Percentiles rank a stretch among this genome's conserved stretches.
Conservation (phyloP, 2,329 filamentous ascomycete species). For the Byssothecium circinans region DNA sequence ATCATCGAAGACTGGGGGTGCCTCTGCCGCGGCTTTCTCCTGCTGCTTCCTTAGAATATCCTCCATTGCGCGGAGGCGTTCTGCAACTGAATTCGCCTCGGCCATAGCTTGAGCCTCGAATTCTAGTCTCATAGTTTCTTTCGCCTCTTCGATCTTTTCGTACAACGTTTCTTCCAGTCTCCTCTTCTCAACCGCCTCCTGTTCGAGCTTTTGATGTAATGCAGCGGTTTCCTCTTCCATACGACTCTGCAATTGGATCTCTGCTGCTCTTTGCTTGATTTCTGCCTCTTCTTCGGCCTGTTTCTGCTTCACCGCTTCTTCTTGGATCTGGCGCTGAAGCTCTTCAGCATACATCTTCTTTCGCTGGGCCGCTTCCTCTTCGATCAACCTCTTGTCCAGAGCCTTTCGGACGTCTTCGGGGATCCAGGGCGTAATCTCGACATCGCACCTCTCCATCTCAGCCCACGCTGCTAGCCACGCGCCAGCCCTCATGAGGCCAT, state of each 20-base stretch:
- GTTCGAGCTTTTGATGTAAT: constrained; percentile 28
- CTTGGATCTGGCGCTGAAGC: constrained; percentile 34
- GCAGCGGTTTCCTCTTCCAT: constrained; percentile 31
- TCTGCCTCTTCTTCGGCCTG: constrained; percentile 30
- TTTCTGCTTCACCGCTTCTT: constrained; percentile 33
- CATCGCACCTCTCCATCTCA: constrained; percentile 98
- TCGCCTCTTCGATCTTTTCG: constrained; percentile 35
- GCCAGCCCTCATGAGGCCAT: constrained; percentile 87
- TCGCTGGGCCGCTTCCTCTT: constrained; percentile 40
- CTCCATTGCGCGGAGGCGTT: constrained; percentile 34
- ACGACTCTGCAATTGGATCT: constrained; percentile 28
- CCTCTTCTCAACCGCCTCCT: constrained; percentile 31
- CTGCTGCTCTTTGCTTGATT: constrained; percentile 27
- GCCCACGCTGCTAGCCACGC: constrained; percentile 94
- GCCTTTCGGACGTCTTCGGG: constrained; percentile 61
- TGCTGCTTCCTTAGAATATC: constrained; percentile 26
- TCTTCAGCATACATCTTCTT: constrained; percentile 36
- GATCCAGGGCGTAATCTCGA: constrained; percentile 80
- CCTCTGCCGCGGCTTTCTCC: constrained; percentile 4
- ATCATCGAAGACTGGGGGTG: constrained; percentile 2
- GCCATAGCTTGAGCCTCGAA: constrained; percentile 32
- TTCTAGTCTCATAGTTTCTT: constrained; percentile 36
- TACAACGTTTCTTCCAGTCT: constrained; percentile 30
- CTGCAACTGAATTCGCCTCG: constrained; percentile 31
- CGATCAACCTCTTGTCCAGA: constrained; percentile 56